Conservation (phyloP, 768 basidiomycete genomes). For the Coprinopsis marcescibilis region DNA sequence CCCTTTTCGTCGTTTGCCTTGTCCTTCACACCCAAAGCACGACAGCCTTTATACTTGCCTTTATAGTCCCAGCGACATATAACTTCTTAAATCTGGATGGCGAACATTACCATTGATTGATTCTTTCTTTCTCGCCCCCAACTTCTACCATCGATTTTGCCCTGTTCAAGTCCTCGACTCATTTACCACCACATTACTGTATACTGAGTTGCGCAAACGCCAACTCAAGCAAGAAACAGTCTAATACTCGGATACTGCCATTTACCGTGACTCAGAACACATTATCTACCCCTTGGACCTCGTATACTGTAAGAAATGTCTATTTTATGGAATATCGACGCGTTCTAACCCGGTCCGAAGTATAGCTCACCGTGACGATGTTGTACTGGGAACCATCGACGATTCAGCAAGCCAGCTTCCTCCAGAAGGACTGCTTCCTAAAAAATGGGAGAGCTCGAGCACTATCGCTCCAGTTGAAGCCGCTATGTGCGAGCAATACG, state of each 20-base stretch:
- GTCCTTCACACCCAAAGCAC: neutral
- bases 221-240: neutral
- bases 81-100: neutral
- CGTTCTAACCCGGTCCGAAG: neutral
- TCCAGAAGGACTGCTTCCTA: neutral
- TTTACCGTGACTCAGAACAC: neutral
- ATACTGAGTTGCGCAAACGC: neutral
- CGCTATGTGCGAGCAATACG: neutral
- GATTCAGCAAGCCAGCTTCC: neutral
- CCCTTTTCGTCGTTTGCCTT: slow-evolving; percentile 2
- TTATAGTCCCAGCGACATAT: slow-evolving; percentile 3
- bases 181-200: neutral
- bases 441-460: neutral
- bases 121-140: neutral
- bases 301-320: neutral
- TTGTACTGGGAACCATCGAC: neutral
- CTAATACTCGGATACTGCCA: neutral
- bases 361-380: neutral
- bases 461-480: slow-evolving; percentile 1
- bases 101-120: neutral
- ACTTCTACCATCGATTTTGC: neutral
- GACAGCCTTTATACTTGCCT: slow-evolving; percentile 7
- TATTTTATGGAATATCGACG: neutral
- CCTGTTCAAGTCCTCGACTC: neutral
- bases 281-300: neutral